Conservation (phyloP, 1,284 basidiomycete species). For the Apiotrichum gracile region DNA sequence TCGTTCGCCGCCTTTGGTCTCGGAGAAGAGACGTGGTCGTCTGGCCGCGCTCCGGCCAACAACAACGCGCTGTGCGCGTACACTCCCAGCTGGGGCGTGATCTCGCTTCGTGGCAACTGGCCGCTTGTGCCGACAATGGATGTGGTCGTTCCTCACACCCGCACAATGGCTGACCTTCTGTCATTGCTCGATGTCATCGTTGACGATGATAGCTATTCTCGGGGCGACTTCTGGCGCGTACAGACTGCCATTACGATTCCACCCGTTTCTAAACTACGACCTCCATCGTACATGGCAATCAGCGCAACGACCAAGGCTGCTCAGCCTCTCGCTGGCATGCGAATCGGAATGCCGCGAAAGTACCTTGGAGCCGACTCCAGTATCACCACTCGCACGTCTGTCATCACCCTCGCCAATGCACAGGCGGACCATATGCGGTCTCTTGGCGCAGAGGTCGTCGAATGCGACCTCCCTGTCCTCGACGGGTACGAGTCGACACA, state of each 20-base stretch:
- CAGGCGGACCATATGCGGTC: neutral
- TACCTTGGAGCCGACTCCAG: conserved; percentile 1
- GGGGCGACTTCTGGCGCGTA: conserved; percentile 9
- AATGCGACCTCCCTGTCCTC: conserved; percentile 1
- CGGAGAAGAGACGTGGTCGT: conserved; percentile 10
- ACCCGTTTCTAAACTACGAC: neutral
- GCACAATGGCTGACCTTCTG: conserved; percentile 7
- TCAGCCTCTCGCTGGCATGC: neutral
- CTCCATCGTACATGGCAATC: neutral
- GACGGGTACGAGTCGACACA: conserved; percentile 1
- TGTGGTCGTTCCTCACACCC: conserved; percentile 10
- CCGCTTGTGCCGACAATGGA: conserved; percentile 10
- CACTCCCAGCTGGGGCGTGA: conserved; percentile 9
- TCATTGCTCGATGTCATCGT: conserved; percentile 3
- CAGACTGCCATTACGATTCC: neutral
- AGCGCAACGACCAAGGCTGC: too few relatives aligned
- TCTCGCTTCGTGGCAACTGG: conserved; percentile 9
- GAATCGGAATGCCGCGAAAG: conserved; percentile 2
- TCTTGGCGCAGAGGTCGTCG: conserved; percentile 9
- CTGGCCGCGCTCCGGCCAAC: conserved; percentile 6
- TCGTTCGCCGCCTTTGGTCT: conserved; percentile 9
- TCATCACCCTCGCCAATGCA: neutral
- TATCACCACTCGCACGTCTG: neutral
- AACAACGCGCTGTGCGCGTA: conserved; percentile 8
- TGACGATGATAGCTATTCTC: neutral